Evolutionary conservation across 371 early-diverging fungal genomes (phyloP).

Genomic region (Mucor circinelloides): DNA sequence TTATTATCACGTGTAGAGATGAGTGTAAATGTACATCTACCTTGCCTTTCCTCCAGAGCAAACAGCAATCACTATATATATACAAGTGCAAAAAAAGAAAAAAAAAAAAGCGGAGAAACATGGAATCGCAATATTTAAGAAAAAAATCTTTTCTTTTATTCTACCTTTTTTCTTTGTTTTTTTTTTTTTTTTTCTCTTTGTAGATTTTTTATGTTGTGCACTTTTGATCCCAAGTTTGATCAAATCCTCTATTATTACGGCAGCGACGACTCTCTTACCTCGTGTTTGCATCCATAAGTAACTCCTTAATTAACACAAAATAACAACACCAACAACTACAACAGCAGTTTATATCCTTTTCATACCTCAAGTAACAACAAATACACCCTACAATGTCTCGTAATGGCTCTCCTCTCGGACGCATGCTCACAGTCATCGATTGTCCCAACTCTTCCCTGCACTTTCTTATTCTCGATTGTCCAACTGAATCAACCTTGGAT

Average conservation of each 20-base stretch:
- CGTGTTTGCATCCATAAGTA: conserved; percentile 19
- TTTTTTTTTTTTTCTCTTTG: conserved; percentile 10
- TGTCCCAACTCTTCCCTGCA: conserved; percentile 51
- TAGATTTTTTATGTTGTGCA: conserved; percentile 24
- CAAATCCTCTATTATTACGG: conserved; percentile 20
- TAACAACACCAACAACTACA: not conserved
- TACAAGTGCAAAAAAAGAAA: too few species aligned
- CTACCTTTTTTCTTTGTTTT: not conserved
- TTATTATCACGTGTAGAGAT: not conserved
- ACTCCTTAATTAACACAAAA: not conserved
- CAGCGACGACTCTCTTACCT: conserved; percentile 11
- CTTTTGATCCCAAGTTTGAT: conserved; percentile 25
- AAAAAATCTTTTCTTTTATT: not conserved
- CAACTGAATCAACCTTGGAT: conserved; percentile 82
- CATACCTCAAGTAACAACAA: conserved; percentile 1
- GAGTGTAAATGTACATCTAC: not conserved
- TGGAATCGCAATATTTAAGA: not conserved
- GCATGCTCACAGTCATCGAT: conserved; percentile 35
- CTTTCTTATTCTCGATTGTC: conserved; percentile 91
- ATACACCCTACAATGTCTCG: conserved; percentile 17
- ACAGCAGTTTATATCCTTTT: conserved; percentile 8
- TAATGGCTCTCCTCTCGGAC: conserved; percentile 35
- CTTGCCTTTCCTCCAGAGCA: not conserved
- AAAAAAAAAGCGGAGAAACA: conserved; percentile 2
- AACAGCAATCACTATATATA: too few species aligned